These are phyloP conservation scores for Myxozyma nipponensis DNA, from an alignment of 805 yeast species.

Conservation along the genomic window DNA sequence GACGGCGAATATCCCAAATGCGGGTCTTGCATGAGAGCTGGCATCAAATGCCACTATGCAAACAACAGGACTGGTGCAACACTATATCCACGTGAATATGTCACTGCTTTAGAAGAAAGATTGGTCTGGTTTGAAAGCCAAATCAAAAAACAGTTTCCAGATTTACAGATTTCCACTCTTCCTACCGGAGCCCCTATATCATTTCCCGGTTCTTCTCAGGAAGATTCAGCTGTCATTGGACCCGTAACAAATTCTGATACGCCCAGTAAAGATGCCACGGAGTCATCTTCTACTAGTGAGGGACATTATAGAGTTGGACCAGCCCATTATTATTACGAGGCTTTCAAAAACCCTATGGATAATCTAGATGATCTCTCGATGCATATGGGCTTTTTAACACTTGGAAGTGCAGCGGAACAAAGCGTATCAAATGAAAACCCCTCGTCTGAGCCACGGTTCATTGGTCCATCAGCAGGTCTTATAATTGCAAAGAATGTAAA, in stretches of 20 bases:
- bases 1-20: conserved; percentile 26
- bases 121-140: conserved; percentile 18
- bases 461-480: conserved; percentile 23
- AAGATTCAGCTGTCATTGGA: not conserved
- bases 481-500: conserved; percentile 17
- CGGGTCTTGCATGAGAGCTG: conserved; percentile 20
- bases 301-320: conserved; percentile 20
- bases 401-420: conserved; percentile 25
- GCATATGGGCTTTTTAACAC: conserved; percentile 21
- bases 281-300: not conserved
- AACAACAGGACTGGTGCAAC: conserved; percentile 17
- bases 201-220: not conserved
- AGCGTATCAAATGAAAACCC: conserved; percentile 13
- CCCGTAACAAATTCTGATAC: not conserved
- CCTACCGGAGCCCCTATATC: conserved; percentile 6
- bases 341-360: conserved; percentile 22
- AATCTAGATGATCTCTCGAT: conserved; percentile 20
- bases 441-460: conserved; percentile 23
- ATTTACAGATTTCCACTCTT: conserved; percentile 10
- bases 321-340: conserved; percentile 24
- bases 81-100: conserved; percentile 18
- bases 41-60: conserved; percentile 20
- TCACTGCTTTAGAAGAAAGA: conserved; percentile 19
- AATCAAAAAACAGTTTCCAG: conserved; percentile 12
- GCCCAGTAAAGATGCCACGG: not conserved